Percentiles rank a stretch among this genome's conserved stretches.
These are phyloP conservation scores for Syncephalis fuscata DNA, from an alignment of 371 early-diverging fungal genomes.

Conservation along the genomic window DNA sequence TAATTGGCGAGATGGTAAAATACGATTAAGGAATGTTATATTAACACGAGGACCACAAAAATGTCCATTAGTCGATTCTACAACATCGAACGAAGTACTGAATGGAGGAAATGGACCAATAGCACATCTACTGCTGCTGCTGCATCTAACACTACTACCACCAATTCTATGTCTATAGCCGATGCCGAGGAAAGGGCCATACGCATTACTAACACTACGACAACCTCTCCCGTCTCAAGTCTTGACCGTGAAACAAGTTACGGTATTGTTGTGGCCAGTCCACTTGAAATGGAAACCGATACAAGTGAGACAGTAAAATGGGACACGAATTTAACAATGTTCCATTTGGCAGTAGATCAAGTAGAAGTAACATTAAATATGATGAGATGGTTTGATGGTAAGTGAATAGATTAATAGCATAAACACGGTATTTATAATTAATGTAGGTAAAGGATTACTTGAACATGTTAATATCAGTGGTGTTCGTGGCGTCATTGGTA, in stretches of 20 bases:
- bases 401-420: neutral
- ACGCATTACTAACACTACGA: too few relatives aligned
- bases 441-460: slow-evolving; percentile 53
- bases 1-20: slow-evolving; percentile 81
- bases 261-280: slow-evolving; percentile 2
- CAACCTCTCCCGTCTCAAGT: slow-evolving; percentile 13
- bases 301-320: slow-evolving; percentile 12
- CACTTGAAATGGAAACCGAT: neutral
- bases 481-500: slow-evolving; percentile 67
- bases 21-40: slow-evolving; percentile 66
- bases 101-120: too few relatives aligned
- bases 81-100: too few relatives aligned
- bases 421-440: neutral
- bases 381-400: slow-evolving; percentile 80
- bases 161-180: too few relatives aligned
- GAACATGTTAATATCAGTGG: slow-evolving; percentile 70
- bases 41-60: slow-evolving; percentile 1
- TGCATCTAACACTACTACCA: too few relatives aligned
- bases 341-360: slow-evolving; percentile 63
- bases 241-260: slow-evolving; percentile 8
- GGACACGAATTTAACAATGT: slow-evolving; percentile 69
- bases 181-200: neutral
- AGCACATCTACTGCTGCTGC: slow-evolving; percentile 7
- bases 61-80: too few relatives aligned
- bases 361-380: slow-evolving; percentile 76